Conservation (phyloP, 305 asterid species). For the Monarda citriodora region DNA sequence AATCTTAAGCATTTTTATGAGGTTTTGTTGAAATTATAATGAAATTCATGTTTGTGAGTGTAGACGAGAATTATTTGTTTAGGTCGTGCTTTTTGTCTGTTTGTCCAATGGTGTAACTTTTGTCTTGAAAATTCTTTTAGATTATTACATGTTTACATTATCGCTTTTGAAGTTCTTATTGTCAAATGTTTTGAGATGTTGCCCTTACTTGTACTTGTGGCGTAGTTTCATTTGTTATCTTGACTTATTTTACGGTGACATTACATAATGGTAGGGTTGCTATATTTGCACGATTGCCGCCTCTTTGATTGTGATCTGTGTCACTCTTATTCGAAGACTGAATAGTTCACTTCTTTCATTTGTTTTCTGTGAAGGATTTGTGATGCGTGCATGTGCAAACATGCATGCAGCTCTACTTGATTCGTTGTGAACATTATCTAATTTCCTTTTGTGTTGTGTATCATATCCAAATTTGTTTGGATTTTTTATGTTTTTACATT, state of each 20-base stretch:
- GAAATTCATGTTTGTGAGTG: no score
- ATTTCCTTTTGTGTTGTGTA: not conserved
- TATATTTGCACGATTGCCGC: not conserved
- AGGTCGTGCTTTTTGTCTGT: no score
- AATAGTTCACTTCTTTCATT: not conserved
- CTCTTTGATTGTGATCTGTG: not conserved
- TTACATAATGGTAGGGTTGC: not conserved
- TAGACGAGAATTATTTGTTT: no score
- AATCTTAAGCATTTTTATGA: no score
- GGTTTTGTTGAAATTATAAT: no score
- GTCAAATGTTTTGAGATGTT: not conserved
- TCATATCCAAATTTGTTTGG: no score
- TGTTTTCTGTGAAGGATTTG: not conserved
- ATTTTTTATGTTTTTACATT: no score
- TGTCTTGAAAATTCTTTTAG: no score
- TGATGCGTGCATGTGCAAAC: not conserved
- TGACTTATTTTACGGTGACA: not conserved
- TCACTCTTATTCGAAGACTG: no score
- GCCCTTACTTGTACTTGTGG: not conserved
- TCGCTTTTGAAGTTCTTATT: not conserved
- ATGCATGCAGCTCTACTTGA: not conserved
- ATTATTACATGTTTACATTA: not conserved
- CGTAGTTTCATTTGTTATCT: not conserved
- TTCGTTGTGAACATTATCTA: not conserved
- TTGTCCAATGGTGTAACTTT: no score